phyloP scores from a whole-genome alignment of 805 yeast genomes.

The Candida maltosa region DNA sequence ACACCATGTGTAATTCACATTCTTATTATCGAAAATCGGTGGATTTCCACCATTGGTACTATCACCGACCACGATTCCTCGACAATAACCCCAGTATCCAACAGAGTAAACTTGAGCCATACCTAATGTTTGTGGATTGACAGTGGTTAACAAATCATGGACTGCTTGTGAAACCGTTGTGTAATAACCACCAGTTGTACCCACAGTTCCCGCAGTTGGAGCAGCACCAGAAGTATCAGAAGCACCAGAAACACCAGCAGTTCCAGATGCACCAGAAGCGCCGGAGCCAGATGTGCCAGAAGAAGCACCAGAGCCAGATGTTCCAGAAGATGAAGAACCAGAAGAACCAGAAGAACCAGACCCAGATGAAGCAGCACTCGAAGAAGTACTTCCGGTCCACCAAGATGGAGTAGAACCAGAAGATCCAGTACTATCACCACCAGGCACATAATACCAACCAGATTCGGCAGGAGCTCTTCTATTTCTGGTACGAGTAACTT shows the following conservation, averaged over 20 bases:
- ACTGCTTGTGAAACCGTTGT: constrained; percentile 15
- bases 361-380: not conserved
- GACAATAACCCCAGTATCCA: constrained; percentile 44
- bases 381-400: not conserved
- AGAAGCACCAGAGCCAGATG: not conserved
- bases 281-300: not conserved
- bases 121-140: constrained; percentile 31
- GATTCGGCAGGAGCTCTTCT: constrained; percentile 2
- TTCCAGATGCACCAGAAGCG: not conserved
- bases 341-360: too few relatives aligned
- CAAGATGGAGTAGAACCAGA: constrained; percentile 4
- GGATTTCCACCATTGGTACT: constrained; percentile 7
- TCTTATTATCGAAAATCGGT: constrained; percentile 17
- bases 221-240: constrained; percentile 3
- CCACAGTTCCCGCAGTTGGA: not conserved
- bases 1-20: constrained; percentile 47
- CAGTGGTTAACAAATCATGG: constrained; percentile 13
- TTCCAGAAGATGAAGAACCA: too few relatives aligned
- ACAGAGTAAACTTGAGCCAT: constrained; percentile 38
- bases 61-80: constrained; percentile 18
- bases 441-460: not conserved
- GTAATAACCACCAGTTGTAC: constrained; percentile 7
- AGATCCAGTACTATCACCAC: constrained; percentile 3
- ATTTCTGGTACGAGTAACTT: not conserved
- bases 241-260: constrained; percentile 5